Evolutionary conservation across 2,329 filamentous ascomycete species (phyloP), one percentile per base, ranked within the genome.

Genomic region (Lachnellula arida): DNA sequence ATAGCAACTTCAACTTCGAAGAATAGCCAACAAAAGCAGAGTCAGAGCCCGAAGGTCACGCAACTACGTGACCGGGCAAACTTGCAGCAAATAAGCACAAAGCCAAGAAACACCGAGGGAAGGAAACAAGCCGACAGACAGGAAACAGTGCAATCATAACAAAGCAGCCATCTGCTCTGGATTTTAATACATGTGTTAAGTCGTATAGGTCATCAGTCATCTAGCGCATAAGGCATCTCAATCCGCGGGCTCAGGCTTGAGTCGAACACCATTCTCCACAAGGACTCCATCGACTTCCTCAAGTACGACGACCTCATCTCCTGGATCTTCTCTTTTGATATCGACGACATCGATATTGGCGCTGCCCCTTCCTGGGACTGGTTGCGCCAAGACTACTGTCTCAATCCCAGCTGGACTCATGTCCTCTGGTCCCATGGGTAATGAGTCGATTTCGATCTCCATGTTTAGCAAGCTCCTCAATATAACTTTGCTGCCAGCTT

Each of bases 391-490:
- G 6, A 94, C 79, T 1, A 97, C 82, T 4, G 92, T 97, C 75
- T 97, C 92, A 40, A 93, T 81, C 0, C 90, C 89, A 0, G 78
- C 81, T 0, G 85, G 87, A 17, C 80, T 81, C 53, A 82, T 77
- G 58, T 86, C 79, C 63, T 94, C 90, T 1, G 87, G 86, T 0
- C 91, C 92, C 85, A 91, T 94, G 0, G 92, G 92, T 67, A 97
- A 72, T n/a, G 79, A 77, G 40, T 96, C 90, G 4, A 95, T 74
- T 71, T 96, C 89, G 54, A 97, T 88, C 32, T 91, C 83, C 70
- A 85, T 78, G 19, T 87, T 86, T 51, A 97, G 71, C 53, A 97
- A 69, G 59, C 81, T 84, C 73, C 87, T 88, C 55, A 97, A 74
- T 32, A 97, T 85, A 23, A 97, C 91, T 54, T 82, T 84, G 7